phyloP scores from a whole-genome alignment of 345 rosid species.

The Erucastrum elatum region DNA sequence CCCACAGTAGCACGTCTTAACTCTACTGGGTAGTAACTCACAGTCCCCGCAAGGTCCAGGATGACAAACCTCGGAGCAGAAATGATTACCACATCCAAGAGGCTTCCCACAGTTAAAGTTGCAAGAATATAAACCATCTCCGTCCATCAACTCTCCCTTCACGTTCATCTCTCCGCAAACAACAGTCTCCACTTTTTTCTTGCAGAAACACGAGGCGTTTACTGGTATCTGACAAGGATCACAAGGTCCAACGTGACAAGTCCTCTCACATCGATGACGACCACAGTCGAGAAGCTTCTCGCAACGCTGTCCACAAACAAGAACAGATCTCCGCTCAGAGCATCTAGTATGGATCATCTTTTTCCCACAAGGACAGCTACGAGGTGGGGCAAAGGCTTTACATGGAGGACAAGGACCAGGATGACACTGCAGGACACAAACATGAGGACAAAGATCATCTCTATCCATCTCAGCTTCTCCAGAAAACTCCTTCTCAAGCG shows the following conservation, averaged over 20 bases:
- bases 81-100: constrained; percentile 74
- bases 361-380: constrained; percentile 85
- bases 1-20: constrained; percentile 80
- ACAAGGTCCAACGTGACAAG: constrained; percentile 87
- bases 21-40: constrained; percentile 61
- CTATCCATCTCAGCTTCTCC: constrained; percentile 36
- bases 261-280: constrained; percentile 68
- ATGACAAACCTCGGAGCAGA: constrained; percentile 68
- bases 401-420: constrained; percentile 99
- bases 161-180: constrained; percentile 78
- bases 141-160: constrained; percentile 72
- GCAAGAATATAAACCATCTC: constrained; percentile 80
- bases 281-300: constrained; percentile 73
- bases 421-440: constrained; percentile 94
- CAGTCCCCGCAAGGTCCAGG: constrained; percentile 88
- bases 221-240: constrained; percentile 68
- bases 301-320: constrained; percentile 80
- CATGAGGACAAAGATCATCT: constrained; percentile 82
- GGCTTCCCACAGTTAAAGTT: constrained; percentile 56
- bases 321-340: constrained; percentile 69
- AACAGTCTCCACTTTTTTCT: constrained; percentile 68
- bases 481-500: constrained; percentile 58
- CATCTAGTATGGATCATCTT: constrained; percentile 79
- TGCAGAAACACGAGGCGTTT: constrained; percentile 82
- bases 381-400: constrained; percentile 88